Evolutionary conservation across 1,284 basidiomycete genomes (phyloP).

Genomic region (Cryptococcus amylolentus): DNA sequence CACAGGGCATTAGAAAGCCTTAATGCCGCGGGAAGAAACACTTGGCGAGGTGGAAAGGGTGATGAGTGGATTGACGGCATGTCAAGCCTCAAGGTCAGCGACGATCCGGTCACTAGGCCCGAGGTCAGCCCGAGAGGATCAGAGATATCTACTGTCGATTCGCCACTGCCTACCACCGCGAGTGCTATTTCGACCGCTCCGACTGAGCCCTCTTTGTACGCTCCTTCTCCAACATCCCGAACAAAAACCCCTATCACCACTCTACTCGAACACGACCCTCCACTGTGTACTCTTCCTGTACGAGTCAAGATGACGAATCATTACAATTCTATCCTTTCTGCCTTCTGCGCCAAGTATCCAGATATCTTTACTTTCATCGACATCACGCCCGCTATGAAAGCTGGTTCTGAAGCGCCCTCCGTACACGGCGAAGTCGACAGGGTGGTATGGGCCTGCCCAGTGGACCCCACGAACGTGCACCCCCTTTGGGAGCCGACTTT

Average conservation of each 20-base stretch:
- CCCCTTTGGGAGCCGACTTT: constrained; percentile 46
- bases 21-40: background rate
- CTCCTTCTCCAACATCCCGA: background rate
- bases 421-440: constrained; percentile 29
- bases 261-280: constrained; percentile 32
- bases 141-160: background rate
- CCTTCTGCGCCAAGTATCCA: constrained; percentile 30
- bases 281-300: constrained; percentile 38
- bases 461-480: constrained; percentile 44
- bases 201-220: background rate
- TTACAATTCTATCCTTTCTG: constrained; percentile 30
- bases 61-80: constrained; percentile 17
- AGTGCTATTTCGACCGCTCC: background rate
- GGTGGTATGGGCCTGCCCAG: constrained; percentile 37
- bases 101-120: constrained; percentile 6
- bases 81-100: constrained; percentile 20
- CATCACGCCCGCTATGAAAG: constrained; percentile 31
- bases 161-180: background rate
- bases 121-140: constrained; percentile 1
- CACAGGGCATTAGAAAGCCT: constrained; percentile 10
- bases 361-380: constrained; percentile 37
- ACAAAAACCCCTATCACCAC: constrained; percentile 26
- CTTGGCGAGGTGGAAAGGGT: background rate
- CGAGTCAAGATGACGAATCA: constrained; percentile 36
- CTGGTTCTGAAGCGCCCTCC: constrained; percentile 9